Conservation (phyloP, 2,329 filamentous ascomycete genomes). For the Hypoxylon sp. region DNA sequence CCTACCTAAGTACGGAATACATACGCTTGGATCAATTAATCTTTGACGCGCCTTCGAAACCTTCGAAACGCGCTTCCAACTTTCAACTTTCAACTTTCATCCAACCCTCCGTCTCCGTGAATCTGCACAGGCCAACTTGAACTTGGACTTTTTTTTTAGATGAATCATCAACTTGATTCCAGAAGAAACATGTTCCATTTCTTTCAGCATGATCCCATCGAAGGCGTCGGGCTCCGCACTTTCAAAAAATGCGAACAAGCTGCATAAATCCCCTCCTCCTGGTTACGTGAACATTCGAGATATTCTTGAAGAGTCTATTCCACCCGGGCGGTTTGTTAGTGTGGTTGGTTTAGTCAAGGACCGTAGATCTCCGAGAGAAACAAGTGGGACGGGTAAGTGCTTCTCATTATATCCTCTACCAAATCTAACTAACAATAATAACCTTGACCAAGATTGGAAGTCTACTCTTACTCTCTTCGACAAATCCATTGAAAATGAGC, state of each 20-base stretch:
- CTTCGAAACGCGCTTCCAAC: too few relatives aligned
- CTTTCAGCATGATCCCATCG: slow-evolving; percentile 32
- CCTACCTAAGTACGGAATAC: too few relatives aligned
- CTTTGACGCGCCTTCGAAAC: slow-evolving; percentile 36
- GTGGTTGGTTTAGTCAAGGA: slow-evolving; percentile 78
- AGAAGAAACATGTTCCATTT: slow-evolving; percentile 9
- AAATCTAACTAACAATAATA: slow-evolving; percentile 16
- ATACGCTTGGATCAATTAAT: too few relatives aligned
- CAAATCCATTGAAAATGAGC: slow-evolving; percentile 57
- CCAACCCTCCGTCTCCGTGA: too few relatives aligned
- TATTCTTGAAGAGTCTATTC: slow-evolving; percentile 53
- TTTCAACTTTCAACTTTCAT: background rate
- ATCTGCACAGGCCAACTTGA: too few relatives aligned
- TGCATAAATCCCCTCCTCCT: slow-evolving; percentile 33
- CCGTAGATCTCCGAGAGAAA: slow-evolving; percentile 60
- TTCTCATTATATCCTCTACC: slow-evolving; percentile 7
- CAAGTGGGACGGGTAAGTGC: slow-evolving; percentile 59
- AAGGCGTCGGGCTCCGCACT: slow-evolving; percentile 27
- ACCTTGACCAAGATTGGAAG: slow-evolving; percentile 63
- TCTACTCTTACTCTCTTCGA: slow-evolving; percentile 70
- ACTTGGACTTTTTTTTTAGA: slow-evolving; percentile 1
- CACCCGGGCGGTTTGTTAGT: slow-evolving; percentile 53
- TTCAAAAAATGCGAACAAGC: slow-evolving; percentile 13
- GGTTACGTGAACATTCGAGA: slow-evolving; percentile 54
- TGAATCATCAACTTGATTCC: slow-evolving; percentile 12